Conservation (phyloP, 2,329 filamentous ascomycete species). For the Penicillium sp. region DNA sequence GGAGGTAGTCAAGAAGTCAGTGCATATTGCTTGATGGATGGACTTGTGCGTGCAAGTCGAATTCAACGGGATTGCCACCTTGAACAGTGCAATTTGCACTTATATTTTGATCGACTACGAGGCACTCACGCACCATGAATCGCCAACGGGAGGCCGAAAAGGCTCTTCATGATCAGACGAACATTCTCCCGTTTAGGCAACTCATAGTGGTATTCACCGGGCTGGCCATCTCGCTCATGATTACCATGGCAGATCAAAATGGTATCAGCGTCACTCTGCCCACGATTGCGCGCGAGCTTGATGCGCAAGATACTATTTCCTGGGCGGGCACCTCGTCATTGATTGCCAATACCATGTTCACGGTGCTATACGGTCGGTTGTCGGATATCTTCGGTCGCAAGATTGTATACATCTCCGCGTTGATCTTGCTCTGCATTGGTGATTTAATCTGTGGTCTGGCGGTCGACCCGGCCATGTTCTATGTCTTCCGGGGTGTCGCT, state of each 20-base stretch:
- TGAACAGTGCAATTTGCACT: background rate
- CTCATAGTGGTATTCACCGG: slow-evolving; percentile 46
- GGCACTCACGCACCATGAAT: too few species aligned
- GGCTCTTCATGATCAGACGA: slow-evolving; percentile 51
- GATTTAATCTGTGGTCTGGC: slow-evolving; percentile 57
- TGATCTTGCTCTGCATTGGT: slow-evolving; percentile 50
- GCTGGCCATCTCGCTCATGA: slow-evolving; percentile 49
- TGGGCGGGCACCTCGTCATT: slow-evolving; percentile 68
- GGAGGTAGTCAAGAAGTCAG: too few species aligned
- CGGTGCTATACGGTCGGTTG: slow-evolving; percentile 58
- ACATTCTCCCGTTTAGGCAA: slow-evolving; percentile 50
- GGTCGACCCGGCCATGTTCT: slow-evolving; percentile 53
- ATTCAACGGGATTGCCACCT: too few species aligned
- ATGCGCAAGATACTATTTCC: slow-evolving; percentile 50
- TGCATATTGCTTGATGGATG: too few species aligned
- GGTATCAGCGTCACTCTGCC: slow-evolving; percentile 51
- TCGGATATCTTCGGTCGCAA: slow-evolving; percentile 59
- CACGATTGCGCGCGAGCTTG: slow-evolving; percentile 47
- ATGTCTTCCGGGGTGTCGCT: slow-evolving; percentile 55
- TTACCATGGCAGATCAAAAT: slow-evolving; percentile 55
- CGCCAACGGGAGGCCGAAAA: slow-evolving; percentile 40
- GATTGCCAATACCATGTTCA: slow-evolving; percentile 59
- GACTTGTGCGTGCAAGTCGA: too few species aligned
- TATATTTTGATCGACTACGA: too few species aligned
- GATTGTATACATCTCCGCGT: slow-evolving; percentile 50